These are phyloP conservation scores for Ascoidea asiatica DNA, from an alignment of 805 yeast species.

Conservation along the genomic window DNA sequence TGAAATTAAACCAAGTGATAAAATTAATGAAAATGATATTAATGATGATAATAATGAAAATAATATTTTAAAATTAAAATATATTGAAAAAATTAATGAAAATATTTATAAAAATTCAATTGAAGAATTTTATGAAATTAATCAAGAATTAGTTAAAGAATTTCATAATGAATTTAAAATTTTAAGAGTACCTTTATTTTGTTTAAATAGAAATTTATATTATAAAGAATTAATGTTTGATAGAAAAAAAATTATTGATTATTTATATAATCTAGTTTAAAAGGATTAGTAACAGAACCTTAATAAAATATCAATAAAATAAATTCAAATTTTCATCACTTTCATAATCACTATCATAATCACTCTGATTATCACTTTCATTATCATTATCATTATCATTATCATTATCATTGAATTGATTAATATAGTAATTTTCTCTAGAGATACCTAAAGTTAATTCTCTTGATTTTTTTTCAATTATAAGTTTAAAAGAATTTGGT, in stretches of 20 bases:
- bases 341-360: not conserved
- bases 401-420: not conserved
- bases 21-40: too few relatives aligned
- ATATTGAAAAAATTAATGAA: not conserved
- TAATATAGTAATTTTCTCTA: not conserved
- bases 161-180: not conserved
- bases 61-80: too few relatives aligned
- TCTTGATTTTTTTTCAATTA: constrained; percentile 11
- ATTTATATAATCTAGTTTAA: too few relatives aligned
- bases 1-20: too few relatives aligned
- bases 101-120: too few relatives aligned
- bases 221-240: not conserved
- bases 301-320: too few relatives aligned
- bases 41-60: too few relatives aligned
- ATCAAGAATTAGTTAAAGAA: not conserved
- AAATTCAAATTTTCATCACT: too few relatives aligned
- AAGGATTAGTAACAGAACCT: too few relatives aligned
- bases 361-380: not conserved
- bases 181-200: not conserved
- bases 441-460: constrained; percentile 5
- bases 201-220: not conserved
- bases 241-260: not conserved
- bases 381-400: too few relatives aligned
- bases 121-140: not conserved
- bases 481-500: constrained; percentile 11